Evolutionary conservation across 2,329 filamentous ascomycete genomes (phyloP).

Genomic region (Aphanocladium album): DNA sequence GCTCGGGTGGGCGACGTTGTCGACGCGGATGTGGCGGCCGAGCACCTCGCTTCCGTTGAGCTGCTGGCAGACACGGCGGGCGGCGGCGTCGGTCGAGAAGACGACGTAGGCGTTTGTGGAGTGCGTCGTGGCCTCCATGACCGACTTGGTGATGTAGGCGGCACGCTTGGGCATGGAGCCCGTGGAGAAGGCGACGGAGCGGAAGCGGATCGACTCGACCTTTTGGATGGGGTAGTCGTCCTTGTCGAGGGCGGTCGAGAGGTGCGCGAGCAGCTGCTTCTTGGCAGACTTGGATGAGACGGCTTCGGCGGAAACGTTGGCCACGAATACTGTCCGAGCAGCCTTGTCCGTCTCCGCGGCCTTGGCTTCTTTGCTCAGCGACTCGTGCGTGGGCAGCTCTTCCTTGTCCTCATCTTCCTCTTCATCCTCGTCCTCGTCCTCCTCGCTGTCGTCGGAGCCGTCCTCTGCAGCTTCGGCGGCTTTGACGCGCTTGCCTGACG

Average conservation of each 20-base stretch:
- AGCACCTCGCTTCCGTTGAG: conserved; percentile 84
- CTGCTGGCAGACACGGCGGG: conserved; percentile 66
- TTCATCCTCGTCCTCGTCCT: conserved; percentile 41
- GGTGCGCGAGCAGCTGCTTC: conserved; percentile 70
- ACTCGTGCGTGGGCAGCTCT: conserved; percentile 51
- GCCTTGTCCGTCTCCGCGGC: conserved; percentile 73
- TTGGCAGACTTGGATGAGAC: conserved; percentile 78
- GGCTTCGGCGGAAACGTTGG: conserved; percentile 79
- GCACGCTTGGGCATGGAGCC: conserved; percentile 81
- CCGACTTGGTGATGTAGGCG: conserved; percentile 83
- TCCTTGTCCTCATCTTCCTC: conserved; percentile 36
- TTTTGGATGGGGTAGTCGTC: conserved; percentile 57
- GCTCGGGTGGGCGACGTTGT: conserved; percentile 83
- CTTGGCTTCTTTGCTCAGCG: conserved; percentile 48
- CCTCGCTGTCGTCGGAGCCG: conserved; percentile 25
- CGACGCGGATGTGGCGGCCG: conserved; percentile 82
- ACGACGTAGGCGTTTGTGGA: conserved; percentile 94
- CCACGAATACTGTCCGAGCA: conserved; percentile 83
- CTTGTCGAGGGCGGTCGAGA: conserved; percentile 65
- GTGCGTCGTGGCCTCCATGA: conserved; percentile 87
- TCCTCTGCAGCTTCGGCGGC: conserved; percentile 28
- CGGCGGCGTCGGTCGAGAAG: conserved; percentile 70
- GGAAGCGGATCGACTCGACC: conserved; percentile 88
- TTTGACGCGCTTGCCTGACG: conserved; percentile 51
- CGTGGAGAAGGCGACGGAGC: conserved; percentile 80